phyloP scores from a whole-genome alignment of 75 land plant genomes.

The Ceratopteris richardii region DNA sequence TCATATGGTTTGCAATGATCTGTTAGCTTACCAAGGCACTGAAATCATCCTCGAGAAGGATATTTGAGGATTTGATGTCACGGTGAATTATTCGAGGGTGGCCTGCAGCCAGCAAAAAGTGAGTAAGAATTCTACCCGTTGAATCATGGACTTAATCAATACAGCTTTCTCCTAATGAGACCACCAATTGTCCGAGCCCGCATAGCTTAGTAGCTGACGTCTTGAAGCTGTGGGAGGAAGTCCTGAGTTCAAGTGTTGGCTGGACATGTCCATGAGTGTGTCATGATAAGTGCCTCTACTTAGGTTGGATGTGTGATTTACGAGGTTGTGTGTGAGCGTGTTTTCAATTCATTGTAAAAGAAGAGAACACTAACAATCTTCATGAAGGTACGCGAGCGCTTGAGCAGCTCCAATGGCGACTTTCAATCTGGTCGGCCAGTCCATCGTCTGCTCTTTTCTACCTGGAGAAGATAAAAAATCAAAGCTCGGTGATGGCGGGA shows the following conservation, averaged over 20 bases:
- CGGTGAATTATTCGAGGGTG: conserved; percentile 52
- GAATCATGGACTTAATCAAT: no score
- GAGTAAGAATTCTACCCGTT: no score
- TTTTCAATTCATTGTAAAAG: neutral
- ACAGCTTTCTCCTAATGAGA: no score
- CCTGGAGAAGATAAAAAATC: neutral
- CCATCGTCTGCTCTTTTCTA: conserved; percentile 8
- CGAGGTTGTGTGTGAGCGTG: no score
- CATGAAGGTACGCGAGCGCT: conserved; percentile 47
- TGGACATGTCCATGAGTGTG: no score
- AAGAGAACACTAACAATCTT: conserved; percentile 6
- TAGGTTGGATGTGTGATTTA: no score
- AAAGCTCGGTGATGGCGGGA: neutral
- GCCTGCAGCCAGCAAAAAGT: no score
- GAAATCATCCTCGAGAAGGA: conserved; percentile 55
- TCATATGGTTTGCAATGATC: neutral
- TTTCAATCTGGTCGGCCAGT: conserved; percentile 39
- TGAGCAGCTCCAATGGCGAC: conserved; percentile 50
- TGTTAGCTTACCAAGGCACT: conserved; percentile 38
- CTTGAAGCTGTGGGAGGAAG: no score
- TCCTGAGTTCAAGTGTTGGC: no score
- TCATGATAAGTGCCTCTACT: no score
- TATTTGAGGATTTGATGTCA: conserved; percentile 64
- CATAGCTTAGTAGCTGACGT: no score
- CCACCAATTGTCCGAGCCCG: conserved; percentile 39